These are phyloP conservation scores for Baeospora myosura DNA, from an alignment of 1,284 basidiomycete genomes.

Conservation along the genomic window DNA sequence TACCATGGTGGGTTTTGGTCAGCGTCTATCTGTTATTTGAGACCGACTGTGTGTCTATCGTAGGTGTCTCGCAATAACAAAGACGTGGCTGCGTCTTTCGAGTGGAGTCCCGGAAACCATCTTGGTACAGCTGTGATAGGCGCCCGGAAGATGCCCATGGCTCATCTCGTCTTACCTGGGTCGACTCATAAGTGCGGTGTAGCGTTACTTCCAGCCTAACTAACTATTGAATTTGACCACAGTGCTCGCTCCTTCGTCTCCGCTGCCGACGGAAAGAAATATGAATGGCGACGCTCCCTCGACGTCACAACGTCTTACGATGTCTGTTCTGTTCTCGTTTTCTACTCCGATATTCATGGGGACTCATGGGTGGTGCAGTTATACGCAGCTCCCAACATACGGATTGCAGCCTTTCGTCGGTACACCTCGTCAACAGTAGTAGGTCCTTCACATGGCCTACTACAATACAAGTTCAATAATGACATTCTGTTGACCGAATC, in stretches of 20 bases:
- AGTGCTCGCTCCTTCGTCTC: slow-evolving; percentile 56
- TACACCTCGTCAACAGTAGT: slow-evolving; percentile 47
- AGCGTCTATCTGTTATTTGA: slow-evolving; percentile 1
- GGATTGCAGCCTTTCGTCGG: slow-evolving; percentile 52
- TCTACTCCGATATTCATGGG: not conserved
- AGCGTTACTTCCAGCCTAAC: slow-evolving; percentile 2
- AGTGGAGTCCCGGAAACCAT: slow-evolving; percentile 52
- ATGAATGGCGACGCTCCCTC: slow-evolving; percentile 54
- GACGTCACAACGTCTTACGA: slow-evolving; percentile 46
- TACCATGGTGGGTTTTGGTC: slow-evolving; percentile 42
- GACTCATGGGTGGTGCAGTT: slow-evolving; percentile 29
- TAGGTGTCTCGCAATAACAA: slow-evolving; percentile 46
- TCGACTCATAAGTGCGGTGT: slow-evolving; percentile 39
- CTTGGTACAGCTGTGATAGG: slow-evolving; percentile 49
- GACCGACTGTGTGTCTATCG: slow-evolving; percentile 6
- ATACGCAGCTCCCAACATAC: slow-evolving; percentile 34
- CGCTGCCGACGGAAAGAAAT: slow-evolving; percentile 41
- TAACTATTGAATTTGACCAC: slow-evolving; percentile 6
- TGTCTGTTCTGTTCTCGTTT: slow-evolving; percentile 28
- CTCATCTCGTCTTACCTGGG: slow-evolving; percentile 49
- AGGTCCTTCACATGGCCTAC: slow-evolving; percentile 52
- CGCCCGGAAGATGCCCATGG: slow-evolving; percentile 50
- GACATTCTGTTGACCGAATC: slow-evolving; percentile 54
- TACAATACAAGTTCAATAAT: slow-evolving; percentile 57
- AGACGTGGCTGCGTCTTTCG: slow-evolving; percentile 48